Evolutionary conservation across 2,329 filamentous ascomycete species (phyloP).

Genomic region (Phialocephala sp.): DNA sequence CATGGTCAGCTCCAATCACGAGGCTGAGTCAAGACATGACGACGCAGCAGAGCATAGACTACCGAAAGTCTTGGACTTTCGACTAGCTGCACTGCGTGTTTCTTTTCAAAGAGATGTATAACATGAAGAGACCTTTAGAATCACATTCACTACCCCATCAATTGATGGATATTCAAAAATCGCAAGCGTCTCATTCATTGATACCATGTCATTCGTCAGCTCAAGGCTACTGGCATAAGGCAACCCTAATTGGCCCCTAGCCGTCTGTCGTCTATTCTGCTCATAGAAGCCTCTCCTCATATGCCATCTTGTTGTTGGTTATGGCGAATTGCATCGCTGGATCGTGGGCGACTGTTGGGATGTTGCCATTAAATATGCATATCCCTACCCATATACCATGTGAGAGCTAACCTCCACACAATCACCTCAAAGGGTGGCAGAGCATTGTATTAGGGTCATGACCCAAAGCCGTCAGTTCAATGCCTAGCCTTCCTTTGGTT

Average conservation of each 20-base stretch:
- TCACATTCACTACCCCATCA: neutral
- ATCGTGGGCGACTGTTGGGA: too few species aligned
- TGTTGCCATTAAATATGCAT: too few species aligned
- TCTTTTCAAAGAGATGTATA: too few species aligned
- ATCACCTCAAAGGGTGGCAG: too few species aligned
- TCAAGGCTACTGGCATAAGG: slow-evolving; percentile 10
- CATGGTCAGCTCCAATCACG: slow-evolving; percentile 21
- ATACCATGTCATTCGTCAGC: slow-evolving; percentile 11
- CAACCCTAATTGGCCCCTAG: neutral
- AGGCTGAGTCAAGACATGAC: slow-evolving; percentile 18
- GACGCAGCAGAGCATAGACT: neutral
- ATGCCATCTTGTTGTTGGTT: too few species aligned
- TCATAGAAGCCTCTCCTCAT: neutral
- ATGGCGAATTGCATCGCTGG: too few species aligned
- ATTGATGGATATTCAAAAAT: neutral
- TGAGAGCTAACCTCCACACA: too few species aligned
- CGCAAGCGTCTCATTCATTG: slow-evolving; percentile 16
- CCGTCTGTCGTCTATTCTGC: too few species aligned
- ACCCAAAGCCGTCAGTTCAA: neutral
- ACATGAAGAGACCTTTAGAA: neutral
- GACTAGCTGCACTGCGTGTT: too few species aligned
- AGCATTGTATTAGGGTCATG: too few species aligned
- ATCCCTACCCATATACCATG: too few species aligned
- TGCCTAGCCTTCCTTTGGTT: slow-evolving; percentile 20
- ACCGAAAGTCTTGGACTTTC: too few species aligned